Evolutionary conservation across 441 rosid genomes (phyloP).

Genomic region (Erysimum cheiri): DNA sequence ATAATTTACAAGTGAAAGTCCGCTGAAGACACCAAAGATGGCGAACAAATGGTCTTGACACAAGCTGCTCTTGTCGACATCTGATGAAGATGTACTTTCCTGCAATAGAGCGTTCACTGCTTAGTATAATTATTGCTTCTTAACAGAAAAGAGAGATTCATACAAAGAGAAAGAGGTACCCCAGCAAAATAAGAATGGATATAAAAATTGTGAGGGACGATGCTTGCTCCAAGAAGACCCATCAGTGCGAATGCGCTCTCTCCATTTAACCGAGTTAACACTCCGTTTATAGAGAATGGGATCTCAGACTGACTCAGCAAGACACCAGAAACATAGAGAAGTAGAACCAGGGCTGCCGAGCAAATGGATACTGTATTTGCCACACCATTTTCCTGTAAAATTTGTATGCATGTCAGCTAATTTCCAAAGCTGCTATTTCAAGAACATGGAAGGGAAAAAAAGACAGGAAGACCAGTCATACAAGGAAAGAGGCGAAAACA

Average conservation of each 20-base stretch:
- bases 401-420: conserved; percentile 28
- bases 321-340: conserved; percentile 75
- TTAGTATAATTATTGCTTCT: conserved; percentile 31
- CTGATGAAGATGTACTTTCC: conserved; percentile 60
- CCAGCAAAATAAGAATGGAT: conserved; percentile 86
- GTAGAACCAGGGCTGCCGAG: conserved; percentile 62
- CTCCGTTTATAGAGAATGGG: conserved; percentile 63
- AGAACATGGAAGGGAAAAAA: conserved; percentile 1
- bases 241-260: conserved; percentile 84
- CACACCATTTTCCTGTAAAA: conserved; percentile 68
- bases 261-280: conserved; percentile 64
- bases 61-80: conserved; percentile 61
- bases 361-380: conserved; percentile 59
- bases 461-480: conserved; percentile 47
- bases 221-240: conserved; percentile 99
- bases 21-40: conserved; percentile 71
- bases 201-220: conserved; percentile 97
- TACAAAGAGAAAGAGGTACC: conserved; percentile 53
- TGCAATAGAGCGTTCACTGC: conserved; percentile 45
- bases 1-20: conserved; percentile 74
- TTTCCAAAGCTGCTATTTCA: conserved; percentile 11
- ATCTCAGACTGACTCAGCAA: conserved; percentile 83
- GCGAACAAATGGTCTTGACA: conserved; percentile 79
- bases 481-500: conserved; percentile 75
- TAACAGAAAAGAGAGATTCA: not conserved